Percentiles rank a stretch among this genome's conserved stretches.
Conservation (phyloP, 2,329 filamentous ascomycete genomes). For the Atkinsonella hypoxylon region DNA sequence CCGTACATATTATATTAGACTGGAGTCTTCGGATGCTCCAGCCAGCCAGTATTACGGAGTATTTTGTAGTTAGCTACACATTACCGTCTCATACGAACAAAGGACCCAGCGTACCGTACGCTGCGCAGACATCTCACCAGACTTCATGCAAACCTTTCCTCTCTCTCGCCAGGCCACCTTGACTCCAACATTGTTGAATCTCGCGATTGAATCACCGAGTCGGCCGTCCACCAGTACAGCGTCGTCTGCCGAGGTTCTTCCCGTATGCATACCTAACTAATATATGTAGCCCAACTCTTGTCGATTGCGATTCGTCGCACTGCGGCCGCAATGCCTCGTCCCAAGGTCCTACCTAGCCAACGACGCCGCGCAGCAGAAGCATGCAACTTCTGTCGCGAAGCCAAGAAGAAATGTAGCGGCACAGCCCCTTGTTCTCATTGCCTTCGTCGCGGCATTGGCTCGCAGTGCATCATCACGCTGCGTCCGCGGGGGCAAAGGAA, state of each 20-base stretch:
- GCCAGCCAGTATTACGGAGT: too few species aligned
- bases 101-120: not conserved
- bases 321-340: conserved; percentile 32
- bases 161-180: too few species aligned
- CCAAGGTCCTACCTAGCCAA: conserved; percentile 35
- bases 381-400: conserved; percentile 33
- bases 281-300: not conserved
- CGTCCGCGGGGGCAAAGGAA: conserved; percentile 16
- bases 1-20: too few species aligned
- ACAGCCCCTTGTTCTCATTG: conserved; percentile 36
- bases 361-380: conserved; percentile 36
- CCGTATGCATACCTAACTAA: not conserved
- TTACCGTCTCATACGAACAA: not conserved
- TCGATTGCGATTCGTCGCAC: not conserved
- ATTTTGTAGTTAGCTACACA: not conserved
- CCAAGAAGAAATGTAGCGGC: conserved; percentile 40
- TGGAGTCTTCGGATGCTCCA: not conserved
- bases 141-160: not conserved
- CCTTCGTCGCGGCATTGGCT: conserved; percentile 27
- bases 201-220: not conserved
- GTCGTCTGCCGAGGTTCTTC: not conserved
- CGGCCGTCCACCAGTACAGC: not conserved
- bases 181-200: not conserved
- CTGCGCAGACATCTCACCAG: not conserved
- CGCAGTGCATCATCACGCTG: conserved; percentile 24